Evolutionary conservation across 2,329 filamentous ascomycete species (phyloP).

Genomic region (Pseudogymnoascus destructans): DNA sequence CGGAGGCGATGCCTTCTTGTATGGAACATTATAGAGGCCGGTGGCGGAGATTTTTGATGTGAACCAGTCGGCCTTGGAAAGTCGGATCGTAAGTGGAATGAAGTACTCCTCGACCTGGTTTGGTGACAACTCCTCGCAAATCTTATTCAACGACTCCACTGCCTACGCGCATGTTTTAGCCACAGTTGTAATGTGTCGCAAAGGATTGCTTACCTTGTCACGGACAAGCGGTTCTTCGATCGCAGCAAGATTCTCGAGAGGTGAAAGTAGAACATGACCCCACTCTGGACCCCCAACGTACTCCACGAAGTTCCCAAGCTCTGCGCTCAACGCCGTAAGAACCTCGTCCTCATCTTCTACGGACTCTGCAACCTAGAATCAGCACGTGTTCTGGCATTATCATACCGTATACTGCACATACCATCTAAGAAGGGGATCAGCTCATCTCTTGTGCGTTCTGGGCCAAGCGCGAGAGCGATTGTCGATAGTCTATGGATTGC

Average conservation of each 20-base stretch:
- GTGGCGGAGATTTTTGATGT: constrained; percentile 98
- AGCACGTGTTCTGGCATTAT: constrained; percentile 15
- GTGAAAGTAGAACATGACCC: constrained; percentile 91
- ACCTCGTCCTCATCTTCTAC: constrained; percentile 99
- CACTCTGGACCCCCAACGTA: constrained; percentile 91
- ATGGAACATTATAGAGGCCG: constrained; percentile 85
- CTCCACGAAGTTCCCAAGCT: constrained; percentile 92
- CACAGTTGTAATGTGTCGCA: neutral
- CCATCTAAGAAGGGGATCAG: constrained; percentile 98
- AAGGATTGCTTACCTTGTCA: constrained; percentile 61
- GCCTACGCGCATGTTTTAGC: constrained; percentile 43
- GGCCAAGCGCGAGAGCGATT: constrained; percentile 88
- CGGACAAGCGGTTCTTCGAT: constrained; percentile 97
- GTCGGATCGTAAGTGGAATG: constrained; percentile 85
- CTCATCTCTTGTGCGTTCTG: constrained; percentile 94
- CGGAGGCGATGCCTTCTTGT: constrained; percentile 77
- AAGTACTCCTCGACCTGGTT: constrained; percentile 95
- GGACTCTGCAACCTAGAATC: constrained; percentile 54
- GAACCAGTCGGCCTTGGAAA: constrained; percentile 99
- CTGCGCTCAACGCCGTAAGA: constrained; percentile 88
- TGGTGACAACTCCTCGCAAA: constrained; percentile 81
- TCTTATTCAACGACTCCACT: constrained; percentile 98
- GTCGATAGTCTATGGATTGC: constrained; percentile 97
- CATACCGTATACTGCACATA: constrained; percentile 36
- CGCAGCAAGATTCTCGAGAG: constrained; percentile 91